phyloP scores from a whole-genome alignment of 805 yeast genomes.

The Yarrowia alimentaria region DNA sequence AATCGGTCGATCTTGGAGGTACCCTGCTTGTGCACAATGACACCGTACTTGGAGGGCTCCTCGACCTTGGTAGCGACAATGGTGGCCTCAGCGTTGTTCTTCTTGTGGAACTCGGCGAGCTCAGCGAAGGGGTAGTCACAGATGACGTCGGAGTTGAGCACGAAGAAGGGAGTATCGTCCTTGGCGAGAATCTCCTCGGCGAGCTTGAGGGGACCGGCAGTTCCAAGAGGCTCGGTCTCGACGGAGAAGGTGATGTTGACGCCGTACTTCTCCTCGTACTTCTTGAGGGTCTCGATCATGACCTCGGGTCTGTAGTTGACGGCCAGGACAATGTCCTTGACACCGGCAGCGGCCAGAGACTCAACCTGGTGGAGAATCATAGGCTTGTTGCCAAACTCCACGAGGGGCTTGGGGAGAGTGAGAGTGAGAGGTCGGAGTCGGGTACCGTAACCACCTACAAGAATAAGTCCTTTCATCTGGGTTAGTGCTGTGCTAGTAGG shows the following conservation, averaged over 20 bases:
- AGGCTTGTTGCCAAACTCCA: slow-evolving; percentile 98
- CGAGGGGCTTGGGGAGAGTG: slow-evolving; percentile 94
- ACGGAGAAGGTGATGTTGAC: slow-evolving; percentile 94
- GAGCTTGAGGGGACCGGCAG: slow-evolving; percentile 98
- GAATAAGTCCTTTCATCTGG: slow-evolving; percentile 89
- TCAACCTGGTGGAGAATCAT: slow-evolving; percentile 98
- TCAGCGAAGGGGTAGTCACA: slow-evolving; percentile 98
- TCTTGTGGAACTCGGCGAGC: slow-evolving; percentile 86
- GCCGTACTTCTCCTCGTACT: slow-evolving; percentile 93
- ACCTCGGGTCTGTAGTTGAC: slow-evolving; percentile 99
- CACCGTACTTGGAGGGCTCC: slow-evolving; percentile 99
- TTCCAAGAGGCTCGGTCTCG: slow-evolving; percentile 98
- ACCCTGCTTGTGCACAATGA: slow-evolving; percentile 93
- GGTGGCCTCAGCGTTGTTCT: slow-evolving; percentile 97
- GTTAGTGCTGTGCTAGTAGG: slow-evolving; percentile 6
- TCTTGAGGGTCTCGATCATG: slow-evolving; percentile 91
- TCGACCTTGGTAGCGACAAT: slow-evolving; percentile 99
- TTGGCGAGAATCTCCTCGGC: slow-evolving; percentile 92
- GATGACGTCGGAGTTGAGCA: slow-evolving; percentile 95
- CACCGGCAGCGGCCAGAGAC: slow-evolving; percentile 97
- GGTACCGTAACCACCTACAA: slow-evolving; percentile 99
- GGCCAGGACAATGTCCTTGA: slow-evolving; percentile 96
- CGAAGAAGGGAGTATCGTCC: slow-evolving; percentile 96
- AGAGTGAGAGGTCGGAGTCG: slow-evolving; percentile 98
- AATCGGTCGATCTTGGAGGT: slow-evolving; percentile 96